Evolutionary conservation across 257 asterid genomes (phyloP).

Genomic region (Gentiana dahurica): DNA sequence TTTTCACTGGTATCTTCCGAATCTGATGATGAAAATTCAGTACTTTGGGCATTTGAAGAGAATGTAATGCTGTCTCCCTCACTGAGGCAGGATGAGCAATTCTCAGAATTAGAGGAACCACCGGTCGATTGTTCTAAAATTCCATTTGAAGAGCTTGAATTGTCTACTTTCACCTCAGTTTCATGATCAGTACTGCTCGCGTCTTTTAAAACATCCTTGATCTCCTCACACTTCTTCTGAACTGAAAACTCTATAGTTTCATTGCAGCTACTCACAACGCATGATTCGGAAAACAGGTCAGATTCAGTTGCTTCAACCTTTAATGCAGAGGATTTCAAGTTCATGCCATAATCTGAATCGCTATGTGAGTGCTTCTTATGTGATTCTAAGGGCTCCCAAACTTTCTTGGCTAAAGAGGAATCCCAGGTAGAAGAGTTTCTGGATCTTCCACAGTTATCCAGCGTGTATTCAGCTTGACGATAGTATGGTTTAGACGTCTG

Average conservation of each 20-base stretch:
- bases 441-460: slow-evolving; percentile 46
- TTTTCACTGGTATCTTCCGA: slow-evolving; percentile 67
- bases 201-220: slow-evolving; percentile 19
- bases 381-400: slow-evolving; percentile 94
- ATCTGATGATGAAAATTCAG: slow-evolving; percentile 71
- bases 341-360: slow-evolving; percentile 61
- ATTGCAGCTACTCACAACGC: slow-evolving; percentile 39
- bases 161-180: slow-evolving; percentile 14
- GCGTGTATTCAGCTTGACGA: slow-evolving; percentile 40
- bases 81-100: slow-evolving; percentile 75
- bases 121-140: slow-evolving; percentile 32
- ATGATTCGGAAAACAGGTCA: slow-evolving; percentile 38
- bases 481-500: slow-evolving; percentile 33
- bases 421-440: slow-evolving; percentile 33
- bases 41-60: slow-evolving; percentile 50
- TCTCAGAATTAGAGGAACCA: slow-evolving; percentile 62
- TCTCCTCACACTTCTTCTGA: slow-evolving; percentile 25
- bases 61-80: slow-evolving; percentile 75
- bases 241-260: slow-evolving; percentile 30
- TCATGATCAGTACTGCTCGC: slow-evolving; percentile 16
- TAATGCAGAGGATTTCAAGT: slow-evolving; percentile 41
- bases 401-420: slow-evolving; percentile 44
- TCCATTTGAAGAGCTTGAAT: slow-evolving; percentile 27
- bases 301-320: slow-evolving; percentile 44
- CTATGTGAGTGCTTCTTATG: slow-evolving; percentile 60